These are phyloP conservation scores for Fraxinus baroniana DNA, from an alignment of 305 asterid genomes.

Conservation along the genomic window DNA sequence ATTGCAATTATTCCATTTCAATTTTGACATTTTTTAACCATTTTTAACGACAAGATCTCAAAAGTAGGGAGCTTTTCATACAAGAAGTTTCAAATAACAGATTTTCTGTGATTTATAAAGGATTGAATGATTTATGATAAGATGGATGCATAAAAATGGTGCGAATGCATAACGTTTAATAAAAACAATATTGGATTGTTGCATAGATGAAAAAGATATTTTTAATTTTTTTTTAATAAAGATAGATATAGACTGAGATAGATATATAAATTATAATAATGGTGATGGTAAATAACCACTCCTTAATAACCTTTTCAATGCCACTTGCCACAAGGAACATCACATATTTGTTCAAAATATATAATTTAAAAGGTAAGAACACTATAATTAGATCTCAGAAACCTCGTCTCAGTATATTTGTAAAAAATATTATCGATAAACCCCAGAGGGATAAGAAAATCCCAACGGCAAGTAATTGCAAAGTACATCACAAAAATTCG, in stretches of 20 bases:
- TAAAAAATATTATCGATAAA: neutral
- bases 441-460: neutral
- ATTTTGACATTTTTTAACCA: too few species aligned
- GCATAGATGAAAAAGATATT: too few species aligned
- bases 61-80: too few species aligned
- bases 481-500: constrained; percentile 36
- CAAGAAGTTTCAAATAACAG: neutral
- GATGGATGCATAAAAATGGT: neutral
- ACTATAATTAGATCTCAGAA: neutral
- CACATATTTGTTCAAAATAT: neutral
- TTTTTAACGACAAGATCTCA: neutral
- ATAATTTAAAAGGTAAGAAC: neutral
- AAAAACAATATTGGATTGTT: neutral
- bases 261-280: too few species aligned
- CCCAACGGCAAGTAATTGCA: constrained; percentile 2
- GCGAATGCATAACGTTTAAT: neutral
- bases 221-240: too few species aligned
- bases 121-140: neutral
- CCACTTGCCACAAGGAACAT: neutral
- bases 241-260: too few species aligned
- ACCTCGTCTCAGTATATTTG: neutral
- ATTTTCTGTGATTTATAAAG: too few species aligned
- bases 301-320: neutral
- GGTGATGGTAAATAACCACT: neutral
- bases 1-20: too few species aligned